Percentiles rank a stretch among this genome's conserved stretches.
These are phyloP conservation scores for Phlebiopsis gigantea DNA, from an alignment of 768 basidiomycete species.

Conservation along the genomic window DNA sequence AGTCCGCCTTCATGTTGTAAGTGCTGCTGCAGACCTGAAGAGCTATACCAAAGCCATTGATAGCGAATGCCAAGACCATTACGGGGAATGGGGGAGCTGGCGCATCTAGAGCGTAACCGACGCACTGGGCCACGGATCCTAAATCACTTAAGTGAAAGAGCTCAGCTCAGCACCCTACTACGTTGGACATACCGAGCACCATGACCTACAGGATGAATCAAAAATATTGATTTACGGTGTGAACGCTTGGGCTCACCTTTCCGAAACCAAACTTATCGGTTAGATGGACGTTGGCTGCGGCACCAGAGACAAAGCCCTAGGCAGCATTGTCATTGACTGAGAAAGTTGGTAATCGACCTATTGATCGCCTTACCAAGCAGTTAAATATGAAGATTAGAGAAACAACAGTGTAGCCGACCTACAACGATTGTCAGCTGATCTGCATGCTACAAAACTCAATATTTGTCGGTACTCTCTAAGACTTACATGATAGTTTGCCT, in stretches of 20 bases:
- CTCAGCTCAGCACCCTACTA: too few relatives aligned
- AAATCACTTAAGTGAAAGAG: neutral
- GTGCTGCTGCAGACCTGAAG: constrained; percentile 30
- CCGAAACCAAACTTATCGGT: constrained; percentile 43
- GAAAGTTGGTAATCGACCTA: neutral
- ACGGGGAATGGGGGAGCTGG: constrained; percentile 60
- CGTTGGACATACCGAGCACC: constrained; percentile 30
- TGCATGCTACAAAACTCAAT: neutral
- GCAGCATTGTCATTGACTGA: constrained; percentile 9
- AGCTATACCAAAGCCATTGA: constrained; percentile 48
- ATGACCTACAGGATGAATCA: constrained; percentile 37
- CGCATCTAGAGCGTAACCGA: constrained; percentile 49
- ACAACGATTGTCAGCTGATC: neutral
- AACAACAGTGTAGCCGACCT: constrained; percentile 49
- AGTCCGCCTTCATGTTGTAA: neutral
- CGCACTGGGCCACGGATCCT: constrained; percentile 49
- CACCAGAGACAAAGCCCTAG: constrained; percentile 45
- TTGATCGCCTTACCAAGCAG: constrained; percentile 30
- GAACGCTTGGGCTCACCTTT: constrained; percentile 27
- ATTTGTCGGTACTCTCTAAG: neutral
- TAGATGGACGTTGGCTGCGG: constrained; percentile 41
- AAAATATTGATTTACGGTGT: too few relatives aligned
- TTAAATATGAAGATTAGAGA: constrained; percentile 57
- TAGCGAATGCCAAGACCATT: constrained; percentile 42
- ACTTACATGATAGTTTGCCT: constrained; percentile 45